These are phyloP conservation scores for Picea sitchensis DNA, from an alignment of 75 land plant species.

Conservation along the genomic window DNA sequence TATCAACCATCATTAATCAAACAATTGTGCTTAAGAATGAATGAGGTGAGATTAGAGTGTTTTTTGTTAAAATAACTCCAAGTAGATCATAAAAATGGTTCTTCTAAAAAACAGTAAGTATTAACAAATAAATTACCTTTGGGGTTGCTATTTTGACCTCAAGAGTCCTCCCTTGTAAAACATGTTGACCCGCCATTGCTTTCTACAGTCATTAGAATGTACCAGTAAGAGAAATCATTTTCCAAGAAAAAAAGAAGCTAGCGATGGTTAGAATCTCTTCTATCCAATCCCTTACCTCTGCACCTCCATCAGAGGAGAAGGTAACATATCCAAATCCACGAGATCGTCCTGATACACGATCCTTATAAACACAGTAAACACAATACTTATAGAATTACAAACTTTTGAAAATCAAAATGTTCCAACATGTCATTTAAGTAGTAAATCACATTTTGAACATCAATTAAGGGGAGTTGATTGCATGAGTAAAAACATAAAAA, in stretches of 20 bases:
- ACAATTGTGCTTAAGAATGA: neutral
- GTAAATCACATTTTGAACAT: neutral
- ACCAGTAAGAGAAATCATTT: neutral
- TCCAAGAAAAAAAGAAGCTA: neutral
- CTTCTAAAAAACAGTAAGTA: neutral
- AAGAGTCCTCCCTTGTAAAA: slow-evolving; percentile 18
- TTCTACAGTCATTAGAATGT: slow-evolving; percentile 6
- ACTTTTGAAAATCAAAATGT: neutral
- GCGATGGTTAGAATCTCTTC: neutral
- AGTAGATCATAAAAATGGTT: neutral
- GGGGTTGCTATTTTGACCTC: slow-evolving; percentile 28
- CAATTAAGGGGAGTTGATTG: neutral
- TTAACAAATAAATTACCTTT: slow-evolving; percentile 18
- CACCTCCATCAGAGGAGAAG: slow-evolving; percentile 17
- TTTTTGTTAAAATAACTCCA: neutral
- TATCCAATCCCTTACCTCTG: slow-evolving; percentile 11
- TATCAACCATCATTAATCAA: too few relatives aligned
- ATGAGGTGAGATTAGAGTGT: neutral
- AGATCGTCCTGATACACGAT: slow-evolving; percentile 20
- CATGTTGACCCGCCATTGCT: slow-evolving; percentile 17
- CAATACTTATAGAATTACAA: neutral
- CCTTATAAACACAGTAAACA: slow-evolving; percentile 10
- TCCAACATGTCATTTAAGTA: neutral
- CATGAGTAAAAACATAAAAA: neutral
- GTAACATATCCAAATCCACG: slow-evolving; percentile 38